phyloP scores from a whole-genome alignment of 2,329 filamentous ascomycete genomes.

The Pyrenophora seminiperda region DNA sequence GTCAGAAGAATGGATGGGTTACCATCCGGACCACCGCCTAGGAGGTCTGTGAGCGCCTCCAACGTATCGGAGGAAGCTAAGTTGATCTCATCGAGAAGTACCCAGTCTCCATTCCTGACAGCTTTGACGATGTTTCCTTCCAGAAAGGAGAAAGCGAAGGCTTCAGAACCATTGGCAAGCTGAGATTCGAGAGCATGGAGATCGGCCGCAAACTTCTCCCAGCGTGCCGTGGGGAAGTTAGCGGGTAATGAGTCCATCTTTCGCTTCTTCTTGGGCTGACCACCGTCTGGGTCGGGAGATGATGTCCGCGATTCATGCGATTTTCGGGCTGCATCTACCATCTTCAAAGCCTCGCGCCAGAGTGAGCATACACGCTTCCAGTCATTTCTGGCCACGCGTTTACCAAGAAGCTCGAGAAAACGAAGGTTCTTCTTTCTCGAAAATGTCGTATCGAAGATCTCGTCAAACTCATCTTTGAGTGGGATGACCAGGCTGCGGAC shows the following conservation, averaged over 20 bases:
- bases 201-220: slow-evolving; percentile 78
- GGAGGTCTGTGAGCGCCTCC: slow-evolving; percentile 87
- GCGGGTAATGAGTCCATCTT: slow-evolving; percentile 61
- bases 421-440: slow-evolving; percentile 81
- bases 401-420: slow-evolving; percentile 80
- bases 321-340: slow-evolving; percentile 67
- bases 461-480: slow-evolving; percentile 90
- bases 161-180: slow-evolving; percentile 71
- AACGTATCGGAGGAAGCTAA: slow-evolving; percentile 92
- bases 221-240: slow-evolving; percentile 67
- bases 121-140: slow-evolving; percentile 97
- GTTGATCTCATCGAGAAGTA: slow-evolving; percentile 96
- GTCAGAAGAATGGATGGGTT: slow-evolving; percentile 84
- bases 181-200: slow-evolving; percentile 81
- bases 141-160: slow-evolving; percentile 92
- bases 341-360: slow-evolving; percentile 86
- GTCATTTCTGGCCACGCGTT: slow-evolving; percentile 78
- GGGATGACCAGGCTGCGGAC: slow-evolving; percentile 85
- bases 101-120: slow-evolving; percentile 95
- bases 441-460: slow-evolving; percentile 86
- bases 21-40: slow-evolving; percentile 72
- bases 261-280: slow-evolving; percentile 75
- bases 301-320: slow-evolving; percentile 50
- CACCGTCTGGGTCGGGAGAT: slow-evolving; percentile 50
- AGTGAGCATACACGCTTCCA: slow-evolving; percentile 86